phyloP scores from a whole-genome alignment of 2,329 filamentous ascomycete species.

The Hypoxylon rubiginosum region DNA sequence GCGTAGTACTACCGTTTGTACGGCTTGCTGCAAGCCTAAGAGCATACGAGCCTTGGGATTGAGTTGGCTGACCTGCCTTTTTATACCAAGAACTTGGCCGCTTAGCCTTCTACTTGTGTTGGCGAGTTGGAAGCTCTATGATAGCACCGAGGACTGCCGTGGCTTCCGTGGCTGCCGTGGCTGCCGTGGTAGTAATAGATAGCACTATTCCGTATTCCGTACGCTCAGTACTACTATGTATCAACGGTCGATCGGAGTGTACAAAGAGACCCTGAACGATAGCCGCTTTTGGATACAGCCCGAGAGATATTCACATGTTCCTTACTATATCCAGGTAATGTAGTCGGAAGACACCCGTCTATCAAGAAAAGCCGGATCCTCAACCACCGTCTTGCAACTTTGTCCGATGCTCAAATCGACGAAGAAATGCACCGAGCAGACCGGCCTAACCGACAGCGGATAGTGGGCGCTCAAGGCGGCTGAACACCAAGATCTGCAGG shows the following conservation, averaged over 20 bases:
- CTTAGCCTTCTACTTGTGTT: conserved; percentile 24
- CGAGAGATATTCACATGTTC: conserved; percentile 4
- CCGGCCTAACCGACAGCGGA: conserved; percentile 12
- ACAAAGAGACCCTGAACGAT: conserved; percentile 5
- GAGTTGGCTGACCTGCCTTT: conserved; percentile 14
- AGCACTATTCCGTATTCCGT: too few species aligned
- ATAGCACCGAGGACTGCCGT: conserved; percentile 17
- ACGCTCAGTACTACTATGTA: too few species aligned
- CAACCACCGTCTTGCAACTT: conserved; percentile 28
- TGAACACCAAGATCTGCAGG: conserved; percentile 26
- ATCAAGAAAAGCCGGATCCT: conserved; percentile 25
- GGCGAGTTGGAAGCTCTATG: conserved; percentile 16
- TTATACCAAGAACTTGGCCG: conserved; percentile 14
- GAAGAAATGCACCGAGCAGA: conserved; percentile 8
- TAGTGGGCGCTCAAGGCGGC: conserved; percentile 12
- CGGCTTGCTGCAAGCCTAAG: neutral
- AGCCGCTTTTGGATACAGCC: conserved; percentile 9
- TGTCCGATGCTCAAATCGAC: neutral
- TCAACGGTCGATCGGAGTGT: conserved; percentile 1
- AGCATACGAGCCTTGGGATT: neutral
- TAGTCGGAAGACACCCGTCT: conserved; percentile 18
- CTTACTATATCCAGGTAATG: neutral
- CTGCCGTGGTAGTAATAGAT: conserved; percentile 2
- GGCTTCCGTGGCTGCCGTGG: too few species aligned
- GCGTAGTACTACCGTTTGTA: conserved; percentile 1